Percentiles rank a stretch among this genome's conserved stretches.
phyloP scores from a whole-genome alignment of 148 eudicot species.

The Rhododendron mucronatum region DNA sequence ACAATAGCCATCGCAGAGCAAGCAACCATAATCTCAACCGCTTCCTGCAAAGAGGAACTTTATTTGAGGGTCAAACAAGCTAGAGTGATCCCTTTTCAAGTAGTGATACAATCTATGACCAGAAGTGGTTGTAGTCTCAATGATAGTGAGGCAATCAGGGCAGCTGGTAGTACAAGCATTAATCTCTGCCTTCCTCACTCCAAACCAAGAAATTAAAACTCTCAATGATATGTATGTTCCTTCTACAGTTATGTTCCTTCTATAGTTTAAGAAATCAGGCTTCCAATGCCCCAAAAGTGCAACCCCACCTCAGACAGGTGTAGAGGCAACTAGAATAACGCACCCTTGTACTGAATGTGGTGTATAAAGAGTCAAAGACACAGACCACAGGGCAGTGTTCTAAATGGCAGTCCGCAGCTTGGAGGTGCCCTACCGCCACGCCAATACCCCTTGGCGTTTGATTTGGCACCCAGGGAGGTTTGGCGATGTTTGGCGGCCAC shows the following conservation, averaged over 20 bases:
- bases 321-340: background rate
- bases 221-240: background rate
- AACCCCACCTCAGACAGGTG: background rate
- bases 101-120: background rate
- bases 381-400: background rate
- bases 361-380: background rate
- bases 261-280: background rate
- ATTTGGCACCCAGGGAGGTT: too few species aligned
- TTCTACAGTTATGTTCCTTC: background rate
- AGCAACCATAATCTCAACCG: slow-evolving; percentile 83
- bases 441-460: too few species aligned
- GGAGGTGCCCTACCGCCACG: too few species aligned
- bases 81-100: background rate
- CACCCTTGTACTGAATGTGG: background rate
- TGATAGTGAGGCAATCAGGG: background rate
- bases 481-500: too few species aligned
- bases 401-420: too few species aligned
- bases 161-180: background rate
- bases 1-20: slow-evolving; percentile 91
- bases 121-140: background rate
- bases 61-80: background rate
- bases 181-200: slow-evolving; percentile 1
- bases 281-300: background rate
- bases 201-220: background rate
- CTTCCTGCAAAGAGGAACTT: slow-evolving; percentile 53